Evolutionary conservation across 768 basidiomycete species (phyloP).

Genomic region (Boletus bicolor): DNA sequence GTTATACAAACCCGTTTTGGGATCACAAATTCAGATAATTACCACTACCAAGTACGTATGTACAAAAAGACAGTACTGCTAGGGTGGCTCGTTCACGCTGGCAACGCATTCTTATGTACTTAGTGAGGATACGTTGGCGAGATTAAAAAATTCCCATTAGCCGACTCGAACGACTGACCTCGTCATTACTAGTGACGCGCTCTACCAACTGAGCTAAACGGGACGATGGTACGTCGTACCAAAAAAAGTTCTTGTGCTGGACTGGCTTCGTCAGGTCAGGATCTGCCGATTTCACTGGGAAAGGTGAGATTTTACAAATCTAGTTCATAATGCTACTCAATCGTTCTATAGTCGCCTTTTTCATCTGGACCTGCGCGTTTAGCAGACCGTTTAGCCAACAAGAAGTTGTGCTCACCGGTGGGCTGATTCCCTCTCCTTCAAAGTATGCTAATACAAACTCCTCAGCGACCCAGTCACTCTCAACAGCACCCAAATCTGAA

Average conservation of each 20-base stretch:
- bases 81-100: background rate
- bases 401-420: slow-evolving; percentile 48
- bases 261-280: background rate
- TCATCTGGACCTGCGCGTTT: slow-evolving; percentile 24
- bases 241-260: too few species aligned
- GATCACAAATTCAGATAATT: background rate
- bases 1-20: slow-evolving; percentile 6
- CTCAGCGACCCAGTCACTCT: slow-evolving; percentile 71
- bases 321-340: slow-evolving; percentile 23
- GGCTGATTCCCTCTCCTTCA: slow-evolving; percentile 66
- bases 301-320: background rate
- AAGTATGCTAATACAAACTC: slow-evolving; percentile 76
- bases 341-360: slow-evolving; percentile 24
- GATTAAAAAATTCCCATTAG: slow-evolving; percentile 38
- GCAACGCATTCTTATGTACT: background rate
- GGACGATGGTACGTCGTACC: slow-evolving; percentile 5
- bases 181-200: slow-evolving; percentile 72
- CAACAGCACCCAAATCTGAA: slow-evolving; percentile 69
- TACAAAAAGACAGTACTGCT: background rate
- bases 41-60: background rate
- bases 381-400: background rate
- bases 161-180: slow-evolving; percentile 67
- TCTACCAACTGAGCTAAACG: slow-evolving; percentile 49
- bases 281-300: background rate
- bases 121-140: too few species aligned